phyloP scores from a whole-genome alignment of 2,329 filamentous ascomycete species.

The Cladosporium sp. region DNA sequence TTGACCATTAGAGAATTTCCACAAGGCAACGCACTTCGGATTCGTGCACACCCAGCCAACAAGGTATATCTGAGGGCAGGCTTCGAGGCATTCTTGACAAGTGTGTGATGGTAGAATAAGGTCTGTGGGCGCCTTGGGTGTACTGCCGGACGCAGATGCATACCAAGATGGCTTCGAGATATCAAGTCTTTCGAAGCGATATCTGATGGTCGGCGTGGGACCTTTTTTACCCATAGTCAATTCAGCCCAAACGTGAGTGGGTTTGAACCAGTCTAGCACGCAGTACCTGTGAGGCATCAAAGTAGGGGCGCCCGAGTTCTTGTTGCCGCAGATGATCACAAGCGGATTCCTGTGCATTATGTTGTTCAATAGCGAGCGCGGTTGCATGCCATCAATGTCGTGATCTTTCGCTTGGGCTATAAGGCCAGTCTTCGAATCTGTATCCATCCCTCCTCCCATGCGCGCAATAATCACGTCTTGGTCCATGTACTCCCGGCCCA shows the following conservation, averaged over 20 bases:
- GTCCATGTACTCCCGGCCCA: slow-evolving; percentile 54
- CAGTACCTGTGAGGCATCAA: slow-evolving; percentile 57
- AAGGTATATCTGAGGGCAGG: slow-evolving; percentile 38
- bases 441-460: slow-evolving; percentile 52
- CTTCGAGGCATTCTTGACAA: slow-evolving; percentile 28
- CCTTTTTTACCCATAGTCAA: slow-evolving; percentile 29
- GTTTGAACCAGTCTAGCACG: slow-evolving; percentile 65
- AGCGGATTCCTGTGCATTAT: slow-evolving; percentile 49
- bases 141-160: not conserved
- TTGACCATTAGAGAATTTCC: slow-evolving; percentile 39
- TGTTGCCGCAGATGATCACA: slow-evolving; percentile 47
- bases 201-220: slow-evolving; percentile 45
- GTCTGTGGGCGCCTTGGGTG: not conserved
- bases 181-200: slow-evolving; percentile 64
- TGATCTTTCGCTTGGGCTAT: slow-evolving; percentile 48
- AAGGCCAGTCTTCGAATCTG: slow-evolving; percentile 43
- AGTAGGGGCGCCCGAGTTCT: slow-evolving; percentile 47
- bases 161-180: slow-evolving; percentile 50
- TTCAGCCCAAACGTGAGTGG: slow-evolving; percentile 67
- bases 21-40: slow-evolving; percentile 51
- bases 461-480: slow-evolving; percentile 61
- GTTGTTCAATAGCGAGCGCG: slow-evolving; percentile 44
- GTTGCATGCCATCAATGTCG: slow-evolving; percentile 31
- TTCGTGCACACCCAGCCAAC: slow-evolving; percentile 58
- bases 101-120: slow-evolving; percentile 30